Conservation (phyloP, 352 stramenopile genomes). For the Phytophthora pseudosyringae region DNA sequence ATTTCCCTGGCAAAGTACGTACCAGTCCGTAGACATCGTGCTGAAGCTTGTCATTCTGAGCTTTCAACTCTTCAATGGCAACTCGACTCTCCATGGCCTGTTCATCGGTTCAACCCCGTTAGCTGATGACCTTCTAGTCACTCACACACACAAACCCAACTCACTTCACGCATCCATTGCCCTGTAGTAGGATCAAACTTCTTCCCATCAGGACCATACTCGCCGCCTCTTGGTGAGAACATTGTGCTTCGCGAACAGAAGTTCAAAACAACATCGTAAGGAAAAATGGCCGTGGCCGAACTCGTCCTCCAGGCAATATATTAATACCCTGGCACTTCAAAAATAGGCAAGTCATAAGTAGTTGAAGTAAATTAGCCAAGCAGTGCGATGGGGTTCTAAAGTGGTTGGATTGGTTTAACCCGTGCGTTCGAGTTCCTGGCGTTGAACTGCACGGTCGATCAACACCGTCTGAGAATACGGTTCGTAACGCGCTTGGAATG, state of each 20-base stretch:
- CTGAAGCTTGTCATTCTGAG: slow-evolving; percentile 66
- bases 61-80: slow-evolving; percentile 59
- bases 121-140: background rate
- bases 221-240: slow-evolving; percentile 40
- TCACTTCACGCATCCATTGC: slow-evolving; percentile 77
- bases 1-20: slow-evolving; percentile 5
- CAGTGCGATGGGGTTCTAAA: background rate
- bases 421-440: slow-evolving; percentile 47
- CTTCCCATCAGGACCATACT: slow-evolving; percentile 36
- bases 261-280: slow-evolving; percentile 28
- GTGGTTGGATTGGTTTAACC: background rate
- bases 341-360: slow-evolving; percentile 20
- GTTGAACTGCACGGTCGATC: slow-evolving; percentile 74
- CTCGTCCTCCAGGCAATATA: slow-evolving; percentile 27
- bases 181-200: slow-evolving; percentile 56
- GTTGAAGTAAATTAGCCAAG: slow-evolving; percentile 3
- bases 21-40: slow-evolving; percentile 64
- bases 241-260: slow-evolving; percentile 28
- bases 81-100: slow-evolving; percentile 61
- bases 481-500: slow-evolving; percentile 96
- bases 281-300: background rate
- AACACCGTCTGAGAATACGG: slow-evolving; percentile 91
- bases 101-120: background rate
- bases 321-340: slow-evolving; percentile 17
- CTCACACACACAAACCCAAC: background rate